These are phyloP conservation scores for Komagataella kurtzmanii DNA, from an alignment of 805 yeast species.

Conservation along the genomic window DNA sequence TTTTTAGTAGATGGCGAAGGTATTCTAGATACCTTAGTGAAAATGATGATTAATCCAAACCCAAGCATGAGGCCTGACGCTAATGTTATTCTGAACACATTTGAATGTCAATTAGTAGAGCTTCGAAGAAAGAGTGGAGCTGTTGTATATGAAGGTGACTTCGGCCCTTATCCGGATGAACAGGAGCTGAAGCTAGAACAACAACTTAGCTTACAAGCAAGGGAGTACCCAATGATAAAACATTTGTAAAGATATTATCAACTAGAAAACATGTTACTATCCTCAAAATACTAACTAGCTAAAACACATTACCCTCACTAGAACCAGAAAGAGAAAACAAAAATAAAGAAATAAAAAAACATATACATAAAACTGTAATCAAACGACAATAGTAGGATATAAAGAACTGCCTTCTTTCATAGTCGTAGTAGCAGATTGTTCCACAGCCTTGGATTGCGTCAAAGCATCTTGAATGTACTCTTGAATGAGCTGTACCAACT, in stretches of 20 bases:
- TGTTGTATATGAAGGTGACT: conserved; percentile 89
- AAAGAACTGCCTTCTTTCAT: neutral
- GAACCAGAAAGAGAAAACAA: neutral
- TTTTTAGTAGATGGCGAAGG: conserved; percentile 64
- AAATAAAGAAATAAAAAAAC: neutral
- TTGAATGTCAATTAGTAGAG: conserved; percentile 71
- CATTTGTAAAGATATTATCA: neutral
- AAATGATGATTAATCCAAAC: conserved; percentile 81
- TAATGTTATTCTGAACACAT: conserved; percentile 47
- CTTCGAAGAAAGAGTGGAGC: conserved; percentile 82
- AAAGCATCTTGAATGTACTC: conserved; percentile 7
- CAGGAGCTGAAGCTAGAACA: conserved; percentile 4
- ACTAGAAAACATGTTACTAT: neutral
- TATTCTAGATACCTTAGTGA: conserved; percentile 66
- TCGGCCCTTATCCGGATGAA: conserved; percentile 61
- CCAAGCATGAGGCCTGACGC: conserved; percentile 79
- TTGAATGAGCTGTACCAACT: conserved; percentile 6
- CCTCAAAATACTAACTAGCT: neutral
- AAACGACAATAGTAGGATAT: conserved; percentile 1
- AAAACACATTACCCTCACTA: neutral
- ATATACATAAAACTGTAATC: neutral
- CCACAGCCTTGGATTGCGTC: neutral
- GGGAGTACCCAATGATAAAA: neutral
- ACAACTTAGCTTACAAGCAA: neutral
- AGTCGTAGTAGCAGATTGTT: neutral